These are phyloP conservation scores for Plenodomus biglobosus DNA, from an alignment of 2,329 filamentous ascomycete species.

Conservation along the genomic window DNA sequence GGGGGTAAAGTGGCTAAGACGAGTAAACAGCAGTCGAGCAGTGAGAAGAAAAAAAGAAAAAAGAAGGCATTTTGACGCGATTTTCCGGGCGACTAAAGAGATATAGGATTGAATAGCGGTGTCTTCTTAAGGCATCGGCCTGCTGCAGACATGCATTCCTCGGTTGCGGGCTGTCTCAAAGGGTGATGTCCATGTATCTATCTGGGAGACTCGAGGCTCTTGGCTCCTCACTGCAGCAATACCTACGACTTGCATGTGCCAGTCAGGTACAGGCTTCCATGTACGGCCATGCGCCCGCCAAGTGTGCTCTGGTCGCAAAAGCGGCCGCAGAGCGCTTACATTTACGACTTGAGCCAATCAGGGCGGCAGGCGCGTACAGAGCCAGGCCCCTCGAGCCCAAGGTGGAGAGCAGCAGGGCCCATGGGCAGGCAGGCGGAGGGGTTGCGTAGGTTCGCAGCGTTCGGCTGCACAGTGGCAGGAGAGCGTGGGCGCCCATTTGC, in stretches of 20 bases:
- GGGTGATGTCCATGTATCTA: too few relatives aligned
- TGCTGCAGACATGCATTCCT: conserved; percentile 8
- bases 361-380: conserved; percentile 18
- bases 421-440: conserved; percentile 16
- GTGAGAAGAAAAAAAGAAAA: too few relatives aligned
- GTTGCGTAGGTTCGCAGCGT: conserved; percentile 32
- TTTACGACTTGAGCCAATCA: conserved; percentile 25
- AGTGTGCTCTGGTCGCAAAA: conserved; percentile 33
- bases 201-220: not conserved
- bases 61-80: too few relatives aligned
- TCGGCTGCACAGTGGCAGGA: conserved; percentile 15
- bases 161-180: conserved; percentile 7
- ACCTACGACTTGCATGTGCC: conserved; percentile 7
- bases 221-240: conserved; percentile 1
- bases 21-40: too few relatives aligned
- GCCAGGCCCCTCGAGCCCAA: conserved; percentile 6
- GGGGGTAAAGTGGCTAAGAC: too few relatives aligned
- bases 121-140: conserved; percentile 9
- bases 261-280: conserved; percentile 18
- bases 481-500: conserved; percentile 8
- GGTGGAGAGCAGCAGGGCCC: conserved; percentile 25
- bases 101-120: too few relatives aligned
- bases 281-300: conserved; percentile 36
- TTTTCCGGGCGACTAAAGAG: too few relatives aligned
- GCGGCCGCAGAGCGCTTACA: conserved; percentile 37